Evolutionary conservation across 108 stramenopile genomes (phyloP).

Genomic region (Stephanodiscus minutulus): DNA sequence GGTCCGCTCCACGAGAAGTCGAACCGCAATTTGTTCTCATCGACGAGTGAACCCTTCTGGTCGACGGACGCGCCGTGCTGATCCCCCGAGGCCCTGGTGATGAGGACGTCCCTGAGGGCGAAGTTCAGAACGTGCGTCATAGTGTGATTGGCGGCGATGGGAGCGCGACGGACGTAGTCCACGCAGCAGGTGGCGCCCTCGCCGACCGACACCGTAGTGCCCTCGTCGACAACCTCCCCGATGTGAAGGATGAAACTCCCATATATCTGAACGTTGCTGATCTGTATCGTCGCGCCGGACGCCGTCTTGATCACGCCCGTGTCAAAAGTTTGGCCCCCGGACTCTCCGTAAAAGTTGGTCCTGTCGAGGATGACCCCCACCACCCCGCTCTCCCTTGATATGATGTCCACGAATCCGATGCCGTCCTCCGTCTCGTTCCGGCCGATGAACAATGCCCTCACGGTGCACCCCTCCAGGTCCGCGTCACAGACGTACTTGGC

Average conservation of each 20-base stretch:
- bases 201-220: constrained; percentile 67
- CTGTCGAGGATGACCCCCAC: constrained; percentile 93
- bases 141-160: constrained; percentile 98
- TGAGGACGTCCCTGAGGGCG: constrained; percentile 89
- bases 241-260: constrained; percentile 94
- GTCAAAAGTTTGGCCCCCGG: constrained; percentile 96
- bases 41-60: constrained; percentile 96
- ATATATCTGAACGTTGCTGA: constrained; percentile 88
- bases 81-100: constrained; percentile 53
- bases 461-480: constrained; percentile 70
- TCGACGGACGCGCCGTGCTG: constrained; percentile 64
- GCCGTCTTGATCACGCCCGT: constrained; percentile 75
- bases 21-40: constrained; percentile 96
- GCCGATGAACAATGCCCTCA: constrained; percentile 91
- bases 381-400: constrained; percentile 69
- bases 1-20: constrained; percentile 94
- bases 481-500: constrained; percentile 93
- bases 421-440: constrained; percentile 86
- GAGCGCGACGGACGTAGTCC: constrained; percentile 94
- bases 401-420: constrained; percentile 84
- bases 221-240: constrained; percentile 68
- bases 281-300: constrained; percentile 56
- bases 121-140: constrained; percentile 99
- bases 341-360: constrained; percentile 96
- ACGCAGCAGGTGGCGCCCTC: constrained; percentile 85